Base-by-base conservation (phyloP, 2,329 filamentous ascomycete genomes). In the Penicillium corylophilum region DNA sequence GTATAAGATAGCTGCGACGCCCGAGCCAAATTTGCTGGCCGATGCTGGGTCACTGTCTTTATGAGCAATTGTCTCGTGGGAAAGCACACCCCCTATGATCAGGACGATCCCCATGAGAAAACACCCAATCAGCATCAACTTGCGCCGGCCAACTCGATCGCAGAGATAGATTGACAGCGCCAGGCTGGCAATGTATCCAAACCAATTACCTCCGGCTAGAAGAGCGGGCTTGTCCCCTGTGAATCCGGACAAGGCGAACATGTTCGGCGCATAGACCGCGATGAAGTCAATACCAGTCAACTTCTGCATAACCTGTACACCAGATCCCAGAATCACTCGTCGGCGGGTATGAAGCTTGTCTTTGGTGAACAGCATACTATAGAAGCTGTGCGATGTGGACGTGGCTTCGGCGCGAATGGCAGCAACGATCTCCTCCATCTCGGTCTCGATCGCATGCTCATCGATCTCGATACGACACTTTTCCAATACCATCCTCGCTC, bases 121-220 rank as follows among this genome's bases (percentile, higher is more conserved):
- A 33, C 54, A 65, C 1, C 63, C 63, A 20, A 44, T 62, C n/a
- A 65, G 48, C 59, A 63, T 63, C 41, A 63, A 26, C 38, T 60
- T 62, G 10, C 57, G 47, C 42, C 55, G 44, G 15, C 57, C 57
- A 12, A 58, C 48, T 13, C 48, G 47, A 33, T 60, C 57, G 33
- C 46, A 46, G 3, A 57, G 47, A 35, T 53, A 60, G 29, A 60
- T 60, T 9, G 55, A 53, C 9, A 54, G 45, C 16, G 55, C 53
- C 24, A 63, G 44, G 43, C 59, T 60, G 12, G 47, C 53, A 16
- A 58, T 63, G 38, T 63, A 63, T 22, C 55, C 56, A 36, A 64
- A 60, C 40, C 60, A 64, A 43, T 63, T 64, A 16, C 56, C 56
- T 26, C 60, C 60, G 15, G 60, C 62, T 15, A 64, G 41, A 23